phyloP scores from a whole-genome alignment of 257 asterid genomes.

The Gynochthodes officinalis region DNA sequence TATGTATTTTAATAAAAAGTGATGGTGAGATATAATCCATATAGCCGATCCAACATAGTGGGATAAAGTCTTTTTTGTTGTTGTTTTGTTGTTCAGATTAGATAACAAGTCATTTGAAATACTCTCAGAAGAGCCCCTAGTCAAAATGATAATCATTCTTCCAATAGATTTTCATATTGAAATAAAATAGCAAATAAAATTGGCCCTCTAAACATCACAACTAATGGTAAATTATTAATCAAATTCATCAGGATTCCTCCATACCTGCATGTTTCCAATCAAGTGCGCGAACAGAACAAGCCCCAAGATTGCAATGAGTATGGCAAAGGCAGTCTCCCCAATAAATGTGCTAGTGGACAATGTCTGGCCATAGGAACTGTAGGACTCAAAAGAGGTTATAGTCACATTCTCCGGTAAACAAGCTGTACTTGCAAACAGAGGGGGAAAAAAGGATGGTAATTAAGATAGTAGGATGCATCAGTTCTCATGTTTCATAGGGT shows the following conservation, averaged over 20 bases:
- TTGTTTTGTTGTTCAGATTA: background rate
- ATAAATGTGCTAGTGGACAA: conserved; percentile 71
- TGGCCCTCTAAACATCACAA: background rate
- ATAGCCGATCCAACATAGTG: too few species aligned
- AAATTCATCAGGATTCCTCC: background rate
- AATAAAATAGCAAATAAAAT: background rate
- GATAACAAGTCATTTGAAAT: background rate
- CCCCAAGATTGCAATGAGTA: conserved; percentile 77
- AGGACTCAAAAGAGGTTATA: conserved; percentile 3
- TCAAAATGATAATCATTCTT: background rate
- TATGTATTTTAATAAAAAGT: too few species aligned
- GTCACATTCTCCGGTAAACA: background rate
- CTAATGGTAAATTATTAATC: background rate
- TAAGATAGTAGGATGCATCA: background rate
- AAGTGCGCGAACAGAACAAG: conserved; percentile 88
- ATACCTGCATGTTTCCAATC: conserved; percentile 95
- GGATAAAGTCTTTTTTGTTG: too few species aligned
- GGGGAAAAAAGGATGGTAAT: background rate
- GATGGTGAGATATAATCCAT: too few species aligned
- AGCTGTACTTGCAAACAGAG: background rate
- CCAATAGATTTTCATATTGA: background rate
- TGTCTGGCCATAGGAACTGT: conserved; percentile 84
- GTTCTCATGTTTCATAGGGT: background rate
- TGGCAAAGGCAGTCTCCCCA: conserved; percentile 78
- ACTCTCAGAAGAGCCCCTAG: background rate